A percentile compares a stretch with the other conserved stretches of the same genome.
These are phyloP conservation scores for Colletotrichum australisinense DNA, from an alignment of 2,329 filamentous ascomycete species.

Conservation along the genomic window DNA sequence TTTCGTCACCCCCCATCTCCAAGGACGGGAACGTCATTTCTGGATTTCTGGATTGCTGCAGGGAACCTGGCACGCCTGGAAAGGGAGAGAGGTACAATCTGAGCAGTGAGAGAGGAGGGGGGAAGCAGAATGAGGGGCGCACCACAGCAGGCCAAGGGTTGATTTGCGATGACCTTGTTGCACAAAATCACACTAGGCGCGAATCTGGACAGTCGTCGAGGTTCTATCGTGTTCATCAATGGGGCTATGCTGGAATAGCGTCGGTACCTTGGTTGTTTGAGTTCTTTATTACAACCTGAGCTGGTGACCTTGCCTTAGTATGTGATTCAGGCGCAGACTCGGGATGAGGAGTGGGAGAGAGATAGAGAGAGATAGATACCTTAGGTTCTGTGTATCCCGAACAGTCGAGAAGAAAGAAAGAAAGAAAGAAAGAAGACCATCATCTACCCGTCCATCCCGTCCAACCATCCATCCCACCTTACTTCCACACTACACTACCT, in stretches of 20 bases:
- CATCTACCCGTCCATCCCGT: background rate
- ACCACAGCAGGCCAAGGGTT: background rate
- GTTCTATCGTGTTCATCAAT: background rate
- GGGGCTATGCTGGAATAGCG: conserved; percentile 4
- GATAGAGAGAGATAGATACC: background rate
- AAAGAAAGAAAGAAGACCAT: background rate
- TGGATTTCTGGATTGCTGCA: conserved; percentile 16
- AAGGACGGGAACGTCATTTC: conserved; percentile 32
- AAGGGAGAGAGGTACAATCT: background rate
- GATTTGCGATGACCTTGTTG: background rate
- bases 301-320: background rate
- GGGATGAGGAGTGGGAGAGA: background rate
- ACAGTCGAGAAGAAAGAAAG: background rate
- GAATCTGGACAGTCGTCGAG: background rate
- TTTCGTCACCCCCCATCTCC: conserved; percentile 25
- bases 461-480: background rate
- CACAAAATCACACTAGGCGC: background rate
- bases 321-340: background rate
- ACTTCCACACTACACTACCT: background rate
- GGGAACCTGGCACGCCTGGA: conserved; percentile 8
- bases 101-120: conserved; percentile 4
- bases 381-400: background rate
- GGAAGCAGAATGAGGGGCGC: background rate
- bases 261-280: background rate
- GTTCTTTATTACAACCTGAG: background rate